phyloP scores from a whole-genome alignment of 768 basidiomycete species.

The Russula earlei region DNA sequence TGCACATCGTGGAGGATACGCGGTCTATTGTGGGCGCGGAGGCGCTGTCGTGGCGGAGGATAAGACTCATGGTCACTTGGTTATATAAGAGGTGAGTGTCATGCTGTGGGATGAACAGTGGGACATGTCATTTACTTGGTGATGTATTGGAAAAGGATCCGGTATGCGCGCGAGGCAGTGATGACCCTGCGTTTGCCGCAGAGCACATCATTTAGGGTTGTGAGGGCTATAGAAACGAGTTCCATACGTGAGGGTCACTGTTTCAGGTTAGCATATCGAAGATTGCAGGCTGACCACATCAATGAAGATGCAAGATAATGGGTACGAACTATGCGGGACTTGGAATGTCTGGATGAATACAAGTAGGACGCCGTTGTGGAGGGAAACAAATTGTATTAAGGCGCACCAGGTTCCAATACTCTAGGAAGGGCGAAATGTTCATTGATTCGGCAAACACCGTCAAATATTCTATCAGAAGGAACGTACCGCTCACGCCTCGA shows the following conservation, averaged over 20 bases:
- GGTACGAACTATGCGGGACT: constrained; percentile 13
- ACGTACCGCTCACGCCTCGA: constrained; percentile 1
- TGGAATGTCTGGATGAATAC: constrained; percentile 7
- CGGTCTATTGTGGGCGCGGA: neutral
- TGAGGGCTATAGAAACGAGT: neutral
- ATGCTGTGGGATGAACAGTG: neutral
- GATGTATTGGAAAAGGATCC: constrained; percentile 13
- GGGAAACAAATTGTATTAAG: neutral
- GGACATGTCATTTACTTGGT: neutral
- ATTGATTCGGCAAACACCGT: neutral
- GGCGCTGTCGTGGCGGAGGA: neutral
- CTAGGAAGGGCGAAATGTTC: neutral
- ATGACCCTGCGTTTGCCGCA: neutral
- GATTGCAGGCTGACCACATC: neutral
- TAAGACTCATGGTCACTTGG: neutral
- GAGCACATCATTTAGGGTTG: neutral
- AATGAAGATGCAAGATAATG: neutral
- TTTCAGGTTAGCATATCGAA: neutral
- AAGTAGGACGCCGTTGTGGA: neutral
- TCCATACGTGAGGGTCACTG: constrained; percentile 4
- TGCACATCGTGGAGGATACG: neutral
- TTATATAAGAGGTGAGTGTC: neutral
- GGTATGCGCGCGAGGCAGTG: constrained; percentile 6
- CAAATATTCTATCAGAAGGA: neutral
- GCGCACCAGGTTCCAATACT: constrained; percentile 12